These are phyloP conservation scores for Psilocybe mexicana DNA, from an alignment of 1,284 basidiomycete genomes.

Conservation along the genomic window DNA sequence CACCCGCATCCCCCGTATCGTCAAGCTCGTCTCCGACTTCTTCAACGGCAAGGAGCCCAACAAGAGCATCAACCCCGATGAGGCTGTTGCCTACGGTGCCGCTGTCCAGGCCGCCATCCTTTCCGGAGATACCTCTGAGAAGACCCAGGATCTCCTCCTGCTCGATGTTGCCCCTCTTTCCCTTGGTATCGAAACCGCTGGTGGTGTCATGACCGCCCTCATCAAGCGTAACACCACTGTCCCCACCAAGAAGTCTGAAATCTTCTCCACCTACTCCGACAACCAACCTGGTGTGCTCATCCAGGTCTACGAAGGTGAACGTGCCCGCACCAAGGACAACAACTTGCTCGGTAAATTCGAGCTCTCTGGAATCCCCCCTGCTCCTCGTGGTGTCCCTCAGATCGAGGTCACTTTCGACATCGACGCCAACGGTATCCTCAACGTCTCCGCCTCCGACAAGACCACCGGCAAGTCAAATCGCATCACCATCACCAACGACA, in stretches of 20 bases:
- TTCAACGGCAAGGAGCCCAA: constrained; percentile 98
- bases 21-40: constrained; percentile 98
- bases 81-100: constrained; percentile 99
- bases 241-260: constrained; percentile 98
- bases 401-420: constrained; percentile 99
- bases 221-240: constrained; percentile 99
- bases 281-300: constrained; percentile 99
- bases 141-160: constrained; percentile 94
- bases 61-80: constrained; percentile 99
- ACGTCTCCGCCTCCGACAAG: constrained; percentile 96
- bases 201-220: constrained; percentile 97
- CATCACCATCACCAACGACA: constrained; percentile 98
- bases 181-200: constrained; percentile 97
- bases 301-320: constrained; percentile 99
- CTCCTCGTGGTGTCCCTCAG: constrained; percentile 98
- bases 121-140: constrained; percentile 97
- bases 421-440: constrained; percentile 97
- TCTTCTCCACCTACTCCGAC: constrained; percentile 99
- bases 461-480: constrained; percentile 96
- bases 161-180: constrained; percentile 97
- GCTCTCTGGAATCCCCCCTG: constrained; percentile 96
- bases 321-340: constrained; percentile 99
- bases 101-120: constrained; percentile 99
- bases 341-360: constrained; percentile 99
- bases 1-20: constrained; percentile 97